phyloP scores from a whole-genome alignment of 2,329 filamentous ascomycete species.

The Fusarium nurragi region DNA sequence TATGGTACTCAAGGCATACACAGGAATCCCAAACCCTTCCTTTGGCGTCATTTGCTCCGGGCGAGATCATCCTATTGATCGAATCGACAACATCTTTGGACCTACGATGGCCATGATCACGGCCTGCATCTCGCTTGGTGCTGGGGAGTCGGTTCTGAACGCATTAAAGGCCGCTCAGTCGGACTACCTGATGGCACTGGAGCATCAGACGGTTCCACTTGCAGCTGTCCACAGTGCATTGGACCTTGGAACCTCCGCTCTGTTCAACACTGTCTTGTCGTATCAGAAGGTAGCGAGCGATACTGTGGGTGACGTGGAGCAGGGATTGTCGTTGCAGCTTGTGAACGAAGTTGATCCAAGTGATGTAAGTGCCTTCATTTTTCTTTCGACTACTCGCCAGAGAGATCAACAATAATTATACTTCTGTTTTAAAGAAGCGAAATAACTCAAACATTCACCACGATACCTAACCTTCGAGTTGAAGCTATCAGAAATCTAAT shows the following conservation, averaged over 20 bases:
- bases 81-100: slow-evolving; percentile 60
- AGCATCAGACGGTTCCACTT: slow-evolving; percentile 60
- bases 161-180: slow-evolving; percentile 55
- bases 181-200: slow-evolving; percentile 57
- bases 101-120: slow-evolving; percentile 66
- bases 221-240: slow-evolving; percentile 55
- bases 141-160: slow-evolving; percentile 48
- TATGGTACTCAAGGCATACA: slow-evolving; percentile 59
- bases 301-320: background rate
- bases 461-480: background rate
- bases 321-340: background rate
- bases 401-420: no score
- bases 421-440: no score
- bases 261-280: slow-evolving; percentile 50
- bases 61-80: slow-evolving; percentile 59
- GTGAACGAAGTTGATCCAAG: background rate
- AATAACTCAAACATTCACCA: no score
- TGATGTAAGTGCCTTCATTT: background rate
- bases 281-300: slow-evolving; percentile 39
- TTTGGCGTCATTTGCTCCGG: slow-evolving; percentile 66
- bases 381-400: no score
- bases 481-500: background rate
- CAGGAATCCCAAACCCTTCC: slow-evolving; percentile 57
- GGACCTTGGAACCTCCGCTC: slow-evolving; percentile 16
- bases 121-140: slow-evolving; percentile 54